Base-by-base conservation (phyloP, 805 yeast genomes). In the Zygosaccharomyces pseudorouxii region DNA sequence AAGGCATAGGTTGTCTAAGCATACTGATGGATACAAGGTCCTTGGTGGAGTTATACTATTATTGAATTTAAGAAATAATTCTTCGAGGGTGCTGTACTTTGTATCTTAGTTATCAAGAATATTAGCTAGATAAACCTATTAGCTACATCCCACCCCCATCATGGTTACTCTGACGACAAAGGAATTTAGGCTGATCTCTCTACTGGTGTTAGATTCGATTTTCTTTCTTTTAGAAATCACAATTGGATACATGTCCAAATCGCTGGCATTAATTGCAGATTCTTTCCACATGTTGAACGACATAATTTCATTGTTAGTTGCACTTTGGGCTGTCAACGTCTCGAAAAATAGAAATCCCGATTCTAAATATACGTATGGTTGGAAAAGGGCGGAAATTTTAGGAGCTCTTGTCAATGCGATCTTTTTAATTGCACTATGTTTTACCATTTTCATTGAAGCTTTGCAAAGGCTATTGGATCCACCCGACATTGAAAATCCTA, bases 231-330 rank as follows among this genome's bases (percentile, higher is more conserved):
- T 92, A 52, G 99, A 92, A 66, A 82, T 89, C 45, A 80, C 81
- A 47, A 79, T 88, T 31, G 96, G 96, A 16, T 93, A 90, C 67
- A 78, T 92, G 22, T 96, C 92, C 23, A 95, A 93, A 66, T 92
- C 98, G 1, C 76, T 92, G 60, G 98, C 99, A 0, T 77, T 92
- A 46, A 83, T 92, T 47, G 99, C 98, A 1, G 99, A 92, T 65
- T 85, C 98, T 1, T 93, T 92, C 77, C 99, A 92, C 68, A 93
- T 93, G 98, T 75, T 92, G 55, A 92, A 93, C 70, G 99, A 92
- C 69, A 87, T 92, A 47, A 81, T 92, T 50, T 89, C 97, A 1
- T 73, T 92, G 30, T 55, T 90, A 16, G 89, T 92, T 44, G 99
- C 99, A 0, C 72, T 90, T 28, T 92, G 97, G 97, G 99, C 99